These are phyloP conservation scores for Coix lacrymajobi DNA, from an alignment of 176 grass and related monocot species.

Conservation along the genomic window DNA sequence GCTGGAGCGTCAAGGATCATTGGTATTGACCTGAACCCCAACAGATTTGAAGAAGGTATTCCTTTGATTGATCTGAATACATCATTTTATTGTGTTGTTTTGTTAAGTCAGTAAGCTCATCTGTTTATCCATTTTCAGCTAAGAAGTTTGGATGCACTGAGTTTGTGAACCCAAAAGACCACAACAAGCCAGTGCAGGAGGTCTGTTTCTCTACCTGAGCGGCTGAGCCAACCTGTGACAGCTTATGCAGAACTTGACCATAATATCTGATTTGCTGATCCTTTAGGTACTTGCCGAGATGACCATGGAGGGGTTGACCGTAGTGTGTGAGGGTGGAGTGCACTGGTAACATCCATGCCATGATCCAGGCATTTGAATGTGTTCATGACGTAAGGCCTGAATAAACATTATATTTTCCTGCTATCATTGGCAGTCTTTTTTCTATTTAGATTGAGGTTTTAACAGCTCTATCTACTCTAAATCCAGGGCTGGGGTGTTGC, in stretches of 20 bases:
- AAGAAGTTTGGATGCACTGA: conserved; percentile 81
- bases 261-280: conserved; percentile 1
- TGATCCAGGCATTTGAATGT: conserved; percentile 88
- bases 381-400: conserved; percentile 69
- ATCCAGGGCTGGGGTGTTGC: conserved; percentile 85
- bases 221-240: not conserved
- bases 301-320: conserved; percentile 82
- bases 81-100: not conserved
- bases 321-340: conserved; percentile 79
- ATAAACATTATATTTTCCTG: not conserved
- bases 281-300: conserved; percentile 81
- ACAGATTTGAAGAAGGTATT: conserved; percentile 70
- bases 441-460: not conserved
- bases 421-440: not conserved
- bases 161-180: conserved; percentile 80
- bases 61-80: not conserved
- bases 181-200: conserved; percentile 70
- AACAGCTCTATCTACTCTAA: not conserved
- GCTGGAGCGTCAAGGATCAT: conserved; percentile 78
- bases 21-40: conserved; percentile 72
- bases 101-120: not conserved
- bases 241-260: not conserved
- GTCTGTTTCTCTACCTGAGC: conserved; percentile 18
- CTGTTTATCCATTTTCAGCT: conserved; percentile 32
- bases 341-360: conserved; percentile 71